phyloP scores from a whole-genome alignment of 306 rosid species.

The Glycine latifolia region DNA sequence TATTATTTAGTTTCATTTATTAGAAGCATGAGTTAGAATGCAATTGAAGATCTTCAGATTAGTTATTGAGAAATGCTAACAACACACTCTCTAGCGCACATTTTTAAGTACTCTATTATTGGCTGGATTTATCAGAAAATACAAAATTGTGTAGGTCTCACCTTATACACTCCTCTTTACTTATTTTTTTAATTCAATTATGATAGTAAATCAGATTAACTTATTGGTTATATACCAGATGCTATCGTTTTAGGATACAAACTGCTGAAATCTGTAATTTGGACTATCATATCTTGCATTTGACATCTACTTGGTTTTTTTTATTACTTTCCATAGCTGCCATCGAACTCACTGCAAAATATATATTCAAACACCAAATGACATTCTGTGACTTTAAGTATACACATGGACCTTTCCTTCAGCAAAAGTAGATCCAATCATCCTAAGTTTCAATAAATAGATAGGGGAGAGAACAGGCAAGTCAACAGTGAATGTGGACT shows the following conservation, averaged over 20 bases:
- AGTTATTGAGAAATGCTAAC: not conserved
- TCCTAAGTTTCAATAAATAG: not conserved
- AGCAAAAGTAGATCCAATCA: not conserved
- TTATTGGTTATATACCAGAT: not conserved
- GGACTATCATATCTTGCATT: conserved; percentile 6
- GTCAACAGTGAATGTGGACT: not conserved
- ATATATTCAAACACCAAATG: conserved; percentile 2
- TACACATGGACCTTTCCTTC: conserved; percentile 1
- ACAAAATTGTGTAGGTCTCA: not conserved
- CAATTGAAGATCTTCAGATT: not conserved
- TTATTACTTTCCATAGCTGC: not conserved
- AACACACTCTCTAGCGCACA: not conserved
- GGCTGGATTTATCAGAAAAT: not conserved
- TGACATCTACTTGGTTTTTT: not conserved
- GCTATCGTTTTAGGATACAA: not conserved
- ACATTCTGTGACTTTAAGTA: not conserved
- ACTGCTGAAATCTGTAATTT: conserved; percentile 9
- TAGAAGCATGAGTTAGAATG: not conserved
- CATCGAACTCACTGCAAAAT: not conserved
- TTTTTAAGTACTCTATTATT: not conserved
- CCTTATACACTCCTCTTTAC: not conserved
- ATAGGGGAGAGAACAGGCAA: not conserved
- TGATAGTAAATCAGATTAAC: not conserved
- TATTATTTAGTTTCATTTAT: conserved; percentile 22
- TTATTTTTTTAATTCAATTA: not conserved